These are phyloP conservation scores for Pulveroboletus sp. DNA, from an alignment of 768 basidiomycete genomes.

Conservation along the genomic window DNA sequence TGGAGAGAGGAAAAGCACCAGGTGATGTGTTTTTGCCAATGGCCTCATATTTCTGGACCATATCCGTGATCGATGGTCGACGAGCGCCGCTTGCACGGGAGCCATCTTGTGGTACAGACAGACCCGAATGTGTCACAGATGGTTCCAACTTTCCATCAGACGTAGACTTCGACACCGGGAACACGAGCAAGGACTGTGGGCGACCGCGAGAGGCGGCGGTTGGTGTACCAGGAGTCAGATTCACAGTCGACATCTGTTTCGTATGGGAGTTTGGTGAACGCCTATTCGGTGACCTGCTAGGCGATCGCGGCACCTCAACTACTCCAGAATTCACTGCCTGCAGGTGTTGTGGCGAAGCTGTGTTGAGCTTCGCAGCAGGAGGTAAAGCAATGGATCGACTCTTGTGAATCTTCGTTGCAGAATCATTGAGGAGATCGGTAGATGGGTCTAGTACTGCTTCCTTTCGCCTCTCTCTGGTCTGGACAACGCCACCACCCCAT, in stretches of 20 bases:
- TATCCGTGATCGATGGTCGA: conserved; percentile 78
- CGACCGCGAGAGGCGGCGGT: conserved; percentile 48
- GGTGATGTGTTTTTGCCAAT: conserved; percentile 38
- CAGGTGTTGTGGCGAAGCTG: conserved; percentile 25
- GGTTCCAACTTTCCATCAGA: conserved; percentile 38
- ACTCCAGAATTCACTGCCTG: conserved; percentile 15
- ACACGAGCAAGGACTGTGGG: conserved; percentile 79
- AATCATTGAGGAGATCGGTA: conserved; percentile 12
- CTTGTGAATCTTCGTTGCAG: conserved; percentile 15
- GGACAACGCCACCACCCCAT: conserved; percentile 56
- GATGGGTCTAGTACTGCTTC: conserved; percentile 17
- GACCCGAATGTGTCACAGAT: conserved; percentile 31
- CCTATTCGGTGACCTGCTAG: conserved; percentile 28
- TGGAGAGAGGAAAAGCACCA: conserved; percentile 29
- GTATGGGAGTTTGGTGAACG: conserved; percentile 26
- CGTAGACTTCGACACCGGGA: conserved; percentile 43
- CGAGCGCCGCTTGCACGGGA: conserved; percentile 39
- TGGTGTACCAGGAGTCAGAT: conserved; percentile 19
- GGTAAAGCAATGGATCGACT: conserved; percentile 17
- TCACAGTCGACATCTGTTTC: conserved; percentile 28
- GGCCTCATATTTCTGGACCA: conserved; percentile 79
- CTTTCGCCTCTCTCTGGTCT: conserved; percentile 41
- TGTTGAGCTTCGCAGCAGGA: conserved; percentile 16
- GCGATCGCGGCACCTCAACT: conserved; percentile 20
- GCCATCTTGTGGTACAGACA: conserved; percentile 47